phyloP scores from a whole-genome alignment of 257 asterid species.

The Gynochthodes officinalis region DNA sequence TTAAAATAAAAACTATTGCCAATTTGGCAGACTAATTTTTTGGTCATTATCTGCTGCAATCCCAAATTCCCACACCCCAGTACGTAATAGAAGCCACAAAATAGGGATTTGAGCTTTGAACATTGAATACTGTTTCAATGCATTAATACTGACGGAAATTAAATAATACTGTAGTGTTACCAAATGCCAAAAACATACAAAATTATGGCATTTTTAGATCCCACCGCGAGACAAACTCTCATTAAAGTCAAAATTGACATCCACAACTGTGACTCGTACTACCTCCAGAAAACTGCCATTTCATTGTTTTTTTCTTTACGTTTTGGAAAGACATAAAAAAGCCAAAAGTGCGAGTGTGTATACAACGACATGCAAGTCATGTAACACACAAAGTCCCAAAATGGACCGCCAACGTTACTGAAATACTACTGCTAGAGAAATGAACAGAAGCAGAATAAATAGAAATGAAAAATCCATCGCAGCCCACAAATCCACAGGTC shows the following conservation, averaged over 20 bases:
- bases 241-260: constrained; percentile 16
- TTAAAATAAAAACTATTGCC: constrained; percentile 2
- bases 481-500: no score
- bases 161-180: background rate
- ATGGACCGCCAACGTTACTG: constrained; percentile 3
- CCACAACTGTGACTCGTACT: background rate
- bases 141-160: no score
- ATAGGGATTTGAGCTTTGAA: constrained; percentile 7
- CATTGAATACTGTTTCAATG: background rate
- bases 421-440: no score
- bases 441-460: background rate
- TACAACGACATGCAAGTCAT: background rate
- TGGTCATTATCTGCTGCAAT: constrained; percentile 16
- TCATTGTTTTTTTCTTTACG: constrained; percentile 7
- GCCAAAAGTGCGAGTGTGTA: background rate
- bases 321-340: background rate
- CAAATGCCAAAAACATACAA: constrained; percentile 15
- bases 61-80: constrained; percentile 4
- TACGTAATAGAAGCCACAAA: background rate
- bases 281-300: constrained; percentile 36
- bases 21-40: constrained; percentile 19
- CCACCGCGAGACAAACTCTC: background rate
- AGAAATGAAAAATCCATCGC: no score
- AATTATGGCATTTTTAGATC: constrained; percentile 8
- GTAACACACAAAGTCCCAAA: background rate